Evolutionary conservation across 2,329 filamentous ascomycete species (phyloP).

Genomic region (Thielaviopsis euricoi): DNA sequence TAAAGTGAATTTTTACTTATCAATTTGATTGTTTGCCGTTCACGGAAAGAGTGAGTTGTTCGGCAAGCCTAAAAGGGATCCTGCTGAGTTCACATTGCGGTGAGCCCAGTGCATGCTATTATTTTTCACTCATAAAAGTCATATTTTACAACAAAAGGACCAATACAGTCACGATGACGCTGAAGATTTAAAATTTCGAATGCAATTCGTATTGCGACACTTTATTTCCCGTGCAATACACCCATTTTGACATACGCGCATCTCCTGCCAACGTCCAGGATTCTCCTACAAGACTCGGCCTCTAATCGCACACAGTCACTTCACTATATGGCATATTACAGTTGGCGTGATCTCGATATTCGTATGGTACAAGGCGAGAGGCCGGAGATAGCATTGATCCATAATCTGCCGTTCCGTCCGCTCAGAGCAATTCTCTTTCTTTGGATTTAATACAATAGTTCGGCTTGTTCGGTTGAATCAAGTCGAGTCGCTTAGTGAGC

Average conservation of each 20-base stretch:
- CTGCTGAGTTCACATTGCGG: neutral
- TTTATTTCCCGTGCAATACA: neutral
- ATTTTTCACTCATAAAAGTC: neutral
- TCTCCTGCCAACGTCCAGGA: neutral
- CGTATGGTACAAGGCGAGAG: neutral
- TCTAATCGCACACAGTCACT: neutral
- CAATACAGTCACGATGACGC: neutral
- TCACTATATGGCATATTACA: neutral
- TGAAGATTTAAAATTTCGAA: neutral
- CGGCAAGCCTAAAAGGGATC: neutral
- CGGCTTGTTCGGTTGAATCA: neutral
- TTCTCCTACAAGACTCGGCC: neutral
- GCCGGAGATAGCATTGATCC: neutral
- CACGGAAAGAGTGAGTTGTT: neutral
- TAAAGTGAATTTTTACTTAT: neutral
- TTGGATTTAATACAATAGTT: constrained; percentile 5
- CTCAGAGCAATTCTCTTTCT: neutral
- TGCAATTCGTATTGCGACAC: neutral
- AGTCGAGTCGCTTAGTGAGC: constrained; percentile 24
- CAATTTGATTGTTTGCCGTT: neutral
- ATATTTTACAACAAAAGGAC: neutral
- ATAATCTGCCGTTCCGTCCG: neutral
- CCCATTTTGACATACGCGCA: neutral
- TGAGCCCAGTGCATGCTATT: neutral
- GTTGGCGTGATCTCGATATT: neutral